A percentile compares a stretch with the other conserved stretches of the same genome.
Conservation (phyloP, 2,329 filamentous ascomycete species). For the Pseudogymnoascus sp. region DNA sequence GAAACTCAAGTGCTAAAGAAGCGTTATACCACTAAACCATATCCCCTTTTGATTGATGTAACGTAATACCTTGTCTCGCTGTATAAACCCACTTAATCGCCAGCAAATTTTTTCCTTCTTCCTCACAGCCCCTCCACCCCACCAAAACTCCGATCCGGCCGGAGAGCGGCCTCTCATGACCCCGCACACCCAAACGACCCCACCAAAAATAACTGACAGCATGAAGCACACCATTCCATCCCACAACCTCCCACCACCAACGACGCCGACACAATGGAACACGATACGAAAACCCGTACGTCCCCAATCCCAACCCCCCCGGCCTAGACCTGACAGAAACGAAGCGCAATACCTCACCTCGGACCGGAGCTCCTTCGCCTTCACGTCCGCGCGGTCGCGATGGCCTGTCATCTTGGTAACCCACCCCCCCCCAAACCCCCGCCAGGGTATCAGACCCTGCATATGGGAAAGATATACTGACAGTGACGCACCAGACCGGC, state of each 20-base stretch:
- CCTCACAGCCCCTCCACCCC: neutral
- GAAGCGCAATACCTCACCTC: conserved; percentile 69
- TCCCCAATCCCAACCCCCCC: conserved; percentile 10
- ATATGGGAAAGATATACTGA: conserved; percentile 16
- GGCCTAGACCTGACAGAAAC: neutral
- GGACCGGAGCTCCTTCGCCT: conserved; percentile 81
- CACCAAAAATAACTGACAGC: neutral
- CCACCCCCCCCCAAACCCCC: neutral
- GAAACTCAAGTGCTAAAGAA: conserved; percentile 5
- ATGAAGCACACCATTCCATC: neutral
- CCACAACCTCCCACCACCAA: neutral
- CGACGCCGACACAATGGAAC: conserved; percentile 48
- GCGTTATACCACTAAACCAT: conserved; percentile 5
- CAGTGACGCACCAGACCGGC: conserved; percentile 54
- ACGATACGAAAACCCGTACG: conserved; percentile 67
- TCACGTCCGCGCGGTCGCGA: conserved; percentile 71
- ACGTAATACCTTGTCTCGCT: neutral
- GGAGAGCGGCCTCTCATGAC: neutral
- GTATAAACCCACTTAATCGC: neutral
- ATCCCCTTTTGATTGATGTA: conserved; percentile 4
- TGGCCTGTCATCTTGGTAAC: conserved; percentile 88
- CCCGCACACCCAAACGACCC: neutral
- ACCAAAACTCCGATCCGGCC: neutral
- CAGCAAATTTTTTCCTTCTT: neutral
- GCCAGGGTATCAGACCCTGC: conserved; percentile 1